Evolutionary conservation across 1,284 basidiomycete genomes (phyloP).

Genomic region (Cutaneotrichosporon cutaneum): DNA sequence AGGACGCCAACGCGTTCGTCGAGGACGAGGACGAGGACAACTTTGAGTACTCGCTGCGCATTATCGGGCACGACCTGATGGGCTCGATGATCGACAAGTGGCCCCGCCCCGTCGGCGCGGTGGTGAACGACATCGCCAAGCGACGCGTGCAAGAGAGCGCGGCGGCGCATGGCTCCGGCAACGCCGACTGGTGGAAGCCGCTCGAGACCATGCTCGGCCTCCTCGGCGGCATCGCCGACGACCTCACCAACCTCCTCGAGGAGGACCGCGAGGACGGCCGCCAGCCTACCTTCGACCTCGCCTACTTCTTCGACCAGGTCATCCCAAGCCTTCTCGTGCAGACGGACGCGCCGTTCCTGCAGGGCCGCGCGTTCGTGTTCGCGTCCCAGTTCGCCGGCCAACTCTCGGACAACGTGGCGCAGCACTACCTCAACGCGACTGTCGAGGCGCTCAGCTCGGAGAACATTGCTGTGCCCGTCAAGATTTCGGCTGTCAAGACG

Average conservation of each 20-base stretch:
- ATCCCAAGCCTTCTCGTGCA: constrained; percentile 69
- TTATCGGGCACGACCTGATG: constrained; percentile 80
- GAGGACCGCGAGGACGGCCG: constrained; percentile 65
- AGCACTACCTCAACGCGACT: constrained; percentile 82
- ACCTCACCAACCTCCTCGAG: constrained; percentile 71
- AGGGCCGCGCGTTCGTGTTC: constrained; percentile 92
- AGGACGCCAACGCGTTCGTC: constrained; percentile 85
- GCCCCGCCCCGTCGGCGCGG: constrained; percentile 59
- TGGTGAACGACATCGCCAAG: constrained; percentile 64
- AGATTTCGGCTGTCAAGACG: constrained; percentile 89
- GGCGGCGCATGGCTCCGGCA: constrained; percentile 33
- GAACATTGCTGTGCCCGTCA: constrained; percentile 75
- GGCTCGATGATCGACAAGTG: constrained; percentile 68
- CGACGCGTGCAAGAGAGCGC: constrained; percentile 48
- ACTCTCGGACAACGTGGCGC: constrained; percentile 68
- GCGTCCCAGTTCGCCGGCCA: constrained; percentile 81
- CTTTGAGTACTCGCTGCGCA: constrained; percentile 73
- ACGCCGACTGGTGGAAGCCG: constrained; percentile 67
- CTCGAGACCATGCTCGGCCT: constrained; percentile 80
- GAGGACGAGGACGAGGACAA: constrained; percentile 93
- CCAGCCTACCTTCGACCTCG: constrained; percentile 70
- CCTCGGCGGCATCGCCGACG: constrained; percentile 78
- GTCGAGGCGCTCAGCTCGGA: constrained; percentile 75
- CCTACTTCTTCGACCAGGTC: constrained; percentile 69
- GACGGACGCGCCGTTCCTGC: constrained; percentile 80